phyloP scores from a whole-genome alignment of 83 land plant genomes.

The Picea mariana region DNA sequence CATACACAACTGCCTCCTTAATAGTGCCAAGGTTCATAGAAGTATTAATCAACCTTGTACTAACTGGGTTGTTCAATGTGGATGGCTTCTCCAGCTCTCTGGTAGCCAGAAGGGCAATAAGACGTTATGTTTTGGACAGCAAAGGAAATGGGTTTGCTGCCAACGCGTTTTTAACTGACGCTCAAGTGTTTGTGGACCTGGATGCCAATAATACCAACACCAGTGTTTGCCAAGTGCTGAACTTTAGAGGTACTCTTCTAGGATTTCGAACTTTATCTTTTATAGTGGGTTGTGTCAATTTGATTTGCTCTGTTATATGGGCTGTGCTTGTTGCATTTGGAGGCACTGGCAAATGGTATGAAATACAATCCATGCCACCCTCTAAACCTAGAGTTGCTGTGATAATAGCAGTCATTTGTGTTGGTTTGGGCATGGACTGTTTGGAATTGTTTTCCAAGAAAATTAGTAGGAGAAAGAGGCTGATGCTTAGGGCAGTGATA shows the following conservation, averaged over 20 bases:
- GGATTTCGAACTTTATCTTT: not conserved
- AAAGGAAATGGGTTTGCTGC: not conserved
- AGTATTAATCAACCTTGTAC: not conserved
- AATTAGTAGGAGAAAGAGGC: not conserved
- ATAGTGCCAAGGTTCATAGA: not conserved
- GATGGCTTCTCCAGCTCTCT: not conserved
- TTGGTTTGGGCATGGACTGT: not conserved
- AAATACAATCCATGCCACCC: not conserved
- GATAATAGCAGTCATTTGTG: not conserved
- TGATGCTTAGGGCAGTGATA: not conserved
- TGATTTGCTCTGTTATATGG: not conserved
- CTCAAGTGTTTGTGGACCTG: not conserved
- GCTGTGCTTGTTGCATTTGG: not conserved
- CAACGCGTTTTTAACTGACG: not conserved
- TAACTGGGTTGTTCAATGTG: not conserved
- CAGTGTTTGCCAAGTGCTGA: not conserved
- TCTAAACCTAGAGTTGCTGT: not conserved
- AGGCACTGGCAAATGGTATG: not conserved
- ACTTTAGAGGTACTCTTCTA: not conserved
- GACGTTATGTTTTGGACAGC: not conserved
- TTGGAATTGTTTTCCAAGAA: not conserved
- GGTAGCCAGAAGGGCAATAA: not conserved
- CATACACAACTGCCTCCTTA: not conserved
- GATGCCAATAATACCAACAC: not conserved
- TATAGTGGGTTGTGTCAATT: not conserved